Base-by-base conservation (phyloP, 31 red algal species). In the Odonthalia washingtoniensis region DNA sequence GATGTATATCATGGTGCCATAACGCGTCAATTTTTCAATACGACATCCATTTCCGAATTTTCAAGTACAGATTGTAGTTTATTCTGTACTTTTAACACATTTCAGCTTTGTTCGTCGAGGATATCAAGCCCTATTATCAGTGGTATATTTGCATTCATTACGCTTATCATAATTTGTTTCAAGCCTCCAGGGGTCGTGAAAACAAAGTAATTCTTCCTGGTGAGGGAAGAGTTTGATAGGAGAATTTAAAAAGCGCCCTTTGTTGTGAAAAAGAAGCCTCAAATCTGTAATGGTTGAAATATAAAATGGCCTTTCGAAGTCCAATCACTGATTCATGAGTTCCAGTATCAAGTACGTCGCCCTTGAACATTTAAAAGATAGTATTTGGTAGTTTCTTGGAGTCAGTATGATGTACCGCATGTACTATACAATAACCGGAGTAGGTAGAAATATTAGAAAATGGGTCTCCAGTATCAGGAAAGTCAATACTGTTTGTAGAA, bases 81-180 rank as follows among this genome's bases (percentile, higher is more conserved):
- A 0, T 83, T 83, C 57, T 83, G 14, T 17, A 70, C 60, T 49
- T 65, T 83, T 31, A 0, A 36, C 16, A 61, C 30, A 46, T 18
- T 61, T 4, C n/a, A 61, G 0, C 5, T 17, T 68, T 83, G 52
- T 24, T 61, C n/a, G 26, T 83, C 80, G 3, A 70, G 61, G 32
- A 68, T 67, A 38, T 83, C 80, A 0, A 83, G 80, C 14, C 61
- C 80, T 18, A 83, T 38, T 24, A 83, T 30, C 3, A 67, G 26
- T 12, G 62, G 80, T 67, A 83, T 83, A 12, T 41, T 28, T 24
- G 62, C 80, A 5, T 32, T 0, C 3, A 83, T 61, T 3, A 83
- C 80, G 30, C 26, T 17, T 67, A 43, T 26, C 27, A 26, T 18
- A 83, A 21, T 18, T 12, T n/a, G 16, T 62, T n/a, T 28, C 46